phyloP scores from a whole-genome alignment of 768 basidiomycete species.

The Wakefieldia striispora region DNA sequence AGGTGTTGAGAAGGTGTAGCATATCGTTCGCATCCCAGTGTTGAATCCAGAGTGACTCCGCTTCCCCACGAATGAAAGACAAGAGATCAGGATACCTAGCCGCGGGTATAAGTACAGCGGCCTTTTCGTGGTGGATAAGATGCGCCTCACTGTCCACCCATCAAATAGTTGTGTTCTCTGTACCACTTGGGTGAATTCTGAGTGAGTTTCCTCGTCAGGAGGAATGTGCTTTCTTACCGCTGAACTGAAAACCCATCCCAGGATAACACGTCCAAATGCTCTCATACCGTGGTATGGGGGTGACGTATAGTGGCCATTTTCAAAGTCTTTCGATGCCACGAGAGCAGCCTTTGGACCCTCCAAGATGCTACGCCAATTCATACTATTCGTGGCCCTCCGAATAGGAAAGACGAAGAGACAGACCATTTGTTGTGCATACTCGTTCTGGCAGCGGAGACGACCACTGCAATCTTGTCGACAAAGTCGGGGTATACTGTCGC shows the following conservation, averaged over 20 bases:
- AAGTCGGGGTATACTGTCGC: conserved; percentile 52
- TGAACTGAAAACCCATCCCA: conserved; percentile 55
- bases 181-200: conserved; percentile 42
- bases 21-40: conserved; percentile 57
- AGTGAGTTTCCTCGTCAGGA: conserved; percentile 59
- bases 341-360: conserved; percentile 57
- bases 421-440: conserved; percentile 56
- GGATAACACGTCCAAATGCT: conserved; percentile 54
- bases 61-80: conserved; percentile 47
- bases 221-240: conserved; percentile 67
- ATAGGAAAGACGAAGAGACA: conserved; percentile 1
- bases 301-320: conserved; percentile 49
- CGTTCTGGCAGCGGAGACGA: conserved; percentile 55
- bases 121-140: neutral
- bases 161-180: conserved; percentile 42
- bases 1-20: conserved; percentile 47
- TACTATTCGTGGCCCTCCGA: neutral
- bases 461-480: conserved; percentile 41
- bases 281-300: conserved; percentile 47
- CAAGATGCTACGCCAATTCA: conserved; percentile 40
- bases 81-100: conserved; percentile 45
- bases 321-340: conserved; percentile 49
- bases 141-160: conserved; percentile 36
- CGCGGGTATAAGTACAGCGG: neutral
- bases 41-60: conserved; percentile 43